Percentiles rank a stretch among this genome's conserved stretches.
These are phyloP conservation scores for Carnegiea gigantea DNA, from an alignment of 179 eudicot genomes.

Conservation along the genomic window DNA sequence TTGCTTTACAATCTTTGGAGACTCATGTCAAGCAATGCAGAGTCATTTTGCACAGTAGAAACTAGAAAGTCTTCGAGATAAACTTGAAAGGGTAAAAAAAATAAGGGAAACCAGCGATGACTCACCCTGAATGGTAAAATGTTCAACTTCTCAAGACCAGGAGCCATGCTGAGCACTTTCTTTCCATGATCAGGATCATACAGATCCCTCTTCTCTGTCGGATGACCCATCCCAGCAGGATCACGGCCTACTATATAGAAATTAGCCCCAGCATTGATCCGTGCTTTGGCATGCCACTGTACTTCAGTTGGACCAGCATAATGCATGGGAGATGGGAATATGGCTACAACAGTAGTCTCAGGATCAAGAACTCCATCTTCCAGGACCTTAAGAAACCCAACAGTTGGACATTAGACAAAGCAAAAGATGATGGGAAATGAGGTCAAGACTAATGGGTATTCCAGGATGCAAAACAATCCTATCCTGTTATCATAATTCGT, in stretches of 20 bases:
- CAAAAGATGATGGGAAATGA: background rate
- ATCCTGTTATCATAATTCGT: background rate
- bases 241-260: constrained; percentile 90
- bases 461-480: background rate
- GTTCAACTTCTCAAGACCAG: constrained; percentile 79
- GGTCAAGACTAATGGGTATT: background rate
- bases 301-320: constrained; percentile 98
- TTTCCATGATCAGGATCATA: constrained; percentile 93
- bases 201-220: constrained; percentile 71
- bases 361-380: constrained; percentile 95
- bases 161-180: constrained; percentile 88
- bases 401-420: background rate
- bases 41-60: background rate
- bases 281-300: constrained; percentile 93
- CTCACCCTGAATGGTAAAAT: constrained; percentile 82
- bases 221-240: constrained; percentile 89
- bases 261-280: constrained; percentile 89
- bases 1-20: background rate
- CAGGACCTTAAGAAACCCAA: constrained; percentile 48
- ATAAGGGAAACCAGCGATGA: constrained; percentile 9
- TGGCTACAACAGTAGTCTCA: constrained; percentile 76
- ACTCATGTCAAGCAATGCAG: constrained; percentile 5
- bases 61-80: background rate
- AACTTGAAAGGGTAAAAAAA: background rate
- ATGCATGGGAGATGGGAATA: constrained; percentile 97